Evolutionary conservation across 805 yeast genomes (phyloP).

Genomic region (Dipodascus geniculatus): DNA sequence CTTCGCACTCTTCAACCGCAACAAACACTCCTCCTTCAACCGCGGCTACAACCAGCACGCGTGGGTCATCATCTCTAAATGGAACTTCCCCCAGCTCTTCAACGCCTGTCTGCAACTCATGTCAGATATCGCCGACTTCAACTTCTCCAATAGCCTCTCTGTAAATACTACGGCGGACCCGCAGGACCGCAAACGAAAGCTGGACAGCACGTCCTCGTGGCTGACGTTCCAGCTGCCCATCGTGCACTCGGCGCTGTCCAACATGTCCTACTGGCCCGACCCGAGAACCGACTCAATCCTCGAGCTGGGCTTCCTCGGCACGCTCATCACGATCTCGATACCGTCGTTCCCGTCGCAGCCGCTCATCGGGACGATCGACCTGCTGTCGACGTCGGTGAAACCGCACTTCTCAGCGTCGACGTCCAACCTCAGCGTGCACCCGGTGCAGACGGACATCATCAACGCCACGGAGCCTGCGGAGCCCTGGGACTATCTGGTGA

Average conservation of each 20-base stretch:
- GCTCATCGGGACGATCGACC: background rate
- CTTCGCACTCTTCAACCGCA: conserved; percentile 14
- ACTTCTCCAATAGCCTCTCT: background rate
- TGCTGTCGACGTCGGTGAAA: background rate
- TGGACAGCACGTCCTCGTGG: no score
- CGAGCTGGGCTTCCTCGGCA: conserved; percentile 11
- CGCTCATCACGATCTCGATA: background rate
- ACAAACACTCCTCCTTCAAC: conserved; percentile 7
- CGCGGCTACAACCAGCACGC: conserved; percentile 20
- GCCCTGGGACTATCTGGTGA: conserved; percentile 5
- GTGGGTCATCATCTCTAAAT: conserved; percentile 14
- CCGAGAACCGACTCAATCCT: conserved; percentile 7
- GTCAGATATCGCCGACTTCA: conserved; percentile 1
- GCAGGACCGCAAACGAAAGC: background rate
- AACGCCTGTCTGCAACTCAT: conserved; percentile 11
- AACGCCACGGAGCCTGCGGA: background rate
- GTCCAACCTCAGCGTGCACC: background rate
- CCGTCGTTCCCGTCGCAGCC: background rate
- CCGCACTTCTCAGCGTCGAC: background rate
- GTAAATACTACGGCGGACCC: no score
- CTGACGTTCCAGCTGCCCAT: conserved; percentile 16
- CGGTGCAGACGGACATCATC: background rate
- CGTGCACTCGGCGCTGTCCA: conserved; percentile 16
- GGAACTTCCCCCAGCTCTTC: conserved; percentile 14
- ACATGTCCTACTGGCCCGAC: conserved; percentile 18